A percentile compares a stretch with the other conserved stretches of the same genome.
Evolutionary conservation across 148 eudicot genomes (phyloP).

Genomic region (Rhododendron williamsianum): DNA sequence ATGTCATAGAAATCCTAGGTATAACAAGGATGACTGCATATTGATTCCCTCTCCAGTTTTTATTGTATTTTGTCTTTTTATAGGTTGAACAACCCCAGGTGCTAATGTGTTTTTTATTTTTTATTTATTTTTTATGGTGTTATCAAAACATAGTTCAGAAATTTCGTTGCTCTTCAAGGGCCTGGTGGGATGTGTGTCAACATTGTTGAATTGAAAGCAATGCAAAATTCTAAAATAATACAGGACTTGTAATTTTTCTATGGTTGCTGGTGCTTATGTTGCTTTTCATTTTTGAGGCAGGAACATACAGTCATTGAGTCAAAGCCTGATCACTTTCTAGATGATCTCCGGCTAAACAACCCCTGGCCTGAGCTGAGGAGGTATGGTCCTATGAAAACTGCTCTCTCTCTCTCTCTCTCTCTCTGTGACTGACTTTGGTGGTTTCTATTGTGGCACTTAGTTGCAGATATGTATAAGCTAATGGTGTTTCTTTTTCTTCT

Average conservation of each 20-base stretch:
- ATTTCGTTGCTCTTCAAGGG: background rate
- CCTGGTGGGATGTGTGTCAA: background rate
- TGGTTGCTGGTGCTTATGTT: background rate
- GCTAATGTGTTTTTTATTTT: background rate
- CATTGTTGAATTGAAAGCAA: background rate
- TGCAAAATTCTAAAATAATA: background rate
- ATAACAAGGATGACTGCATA: background rate
- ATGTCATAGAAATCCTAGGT: background rate
- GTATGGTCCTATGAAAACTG: conserved; percentile 24
- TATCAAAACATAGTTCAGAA: background rate
- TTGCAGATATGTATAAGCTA: background rate
- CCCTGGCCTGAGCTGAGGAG: conserved; percentile 92
- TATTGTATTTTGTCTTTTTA: background rate
- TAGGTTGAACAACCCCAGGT: background rate
- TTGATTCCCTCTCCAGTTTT: background rate
- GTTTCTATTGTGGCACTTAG: conserved; percentile 13
- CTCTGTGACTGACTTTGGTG: background rate
- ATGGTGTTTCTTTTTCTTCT: background rate
- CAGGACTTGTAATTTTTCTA: background rate
- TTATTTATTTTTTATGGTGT: background rate
- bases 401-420: background rate
- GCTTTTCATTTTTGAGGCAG: conserved; percentile 35
- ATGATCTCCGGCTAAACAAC: conserved; percentile 87
- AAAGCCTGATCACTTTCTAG: conserved; percentile 95
- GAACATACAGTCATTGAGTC: conserved; percentile 93